A percentile compares a stretch with the other conserved stretches of the same genome.
These are phyloP conservation scores for Thymus quinquecostatus DNA, from an alignment of 257 asterid genomes.

Conservation along the genomic window DNA sequence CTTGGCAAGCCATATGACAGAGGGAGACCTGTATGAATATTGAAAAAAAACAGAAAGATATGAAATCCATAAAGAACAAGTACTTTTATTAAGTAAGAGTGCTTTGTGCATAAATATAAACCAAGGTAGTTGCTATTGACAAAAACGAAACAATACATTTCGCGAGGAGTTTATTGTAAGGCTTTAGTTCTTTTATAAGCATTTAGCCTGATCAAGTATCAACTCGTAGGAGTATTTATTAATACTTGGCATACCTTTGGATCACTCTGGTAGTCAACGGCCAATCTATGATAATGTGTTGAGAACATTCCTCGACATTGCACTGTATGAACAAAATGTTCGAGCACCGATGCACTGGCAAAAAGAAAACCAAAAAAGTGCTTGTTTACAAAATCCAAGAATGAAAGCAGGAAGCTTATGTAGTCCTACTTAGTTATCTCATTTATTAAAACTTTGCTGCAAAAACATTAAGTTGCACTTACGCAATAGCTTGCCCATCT, in stretches of 20 bases:
- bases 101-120: not conserved
- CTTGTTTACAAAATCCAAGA: too few species aligned
- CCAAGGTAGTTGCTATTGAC: not conserved
- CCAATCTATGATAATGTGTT: conserved; percentile 91
- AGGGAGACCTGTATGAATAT: conserved; percentile 64
- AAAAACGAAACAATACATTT: not conserved
- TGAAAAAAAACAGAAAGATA: not conserved
- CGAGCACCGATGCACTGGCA: conserved; percentile 91
- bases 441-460: not conserved
- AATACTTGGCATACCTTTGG: conserved; percentile 56
- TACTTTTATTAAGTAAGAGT: not conserved
- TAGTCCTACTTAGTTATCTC: not conserved
- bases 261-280: conserved; percentile 76
- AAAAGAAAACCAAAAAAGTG: conserved; percentile 34
- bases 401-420: too few species aligned
- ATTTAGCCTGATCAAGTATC: not conserved
- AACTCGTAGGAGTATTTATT: not conserved
- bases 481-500: conserved; percentile 99
- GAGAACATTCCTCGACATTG: conserved; percentile 97
- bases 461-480: conserved; percentile 39
- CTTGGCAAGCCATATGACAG: conserved; percentile 96
- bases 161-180: not conserved
- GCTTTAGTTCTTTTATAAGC: not conserved
- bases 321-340: conserved; percentile 77
- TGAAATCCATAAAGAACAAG: conserved; percentile 9